Percentiles rank a stretch among this genome's conserved stretches.
These are phyloP conservation scores for Barnettozyma botsteinii DNA, from an alignment of 805 yeast genomes.

Conservation along the genomic window DNA sequence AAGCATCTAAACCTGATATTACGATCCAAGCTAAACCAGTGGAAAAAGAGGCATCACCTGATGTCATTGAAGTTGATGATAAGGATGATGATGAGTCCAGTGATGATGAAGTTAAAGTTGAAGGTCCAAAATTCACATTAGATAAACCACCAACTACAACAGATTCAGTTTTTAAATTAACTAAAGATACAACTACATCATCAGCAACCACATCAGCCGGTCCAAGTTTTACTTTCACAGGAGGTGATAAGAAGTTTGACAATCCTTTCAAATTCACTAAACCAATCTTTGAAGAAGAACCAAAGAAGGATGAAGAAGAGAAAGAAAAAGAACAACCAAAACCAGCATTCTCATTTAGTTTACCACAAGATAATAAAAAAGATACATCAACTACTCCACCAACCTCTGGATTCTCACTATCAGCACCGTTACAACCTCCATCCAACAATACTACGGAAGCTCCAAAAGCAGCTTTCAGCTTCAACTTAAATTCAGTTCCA, in stretches of 20 bases:
- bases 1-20: neutral
- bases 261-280: slow-evolving; percentile 30
- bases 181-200: slow-evolving; percentile 19
- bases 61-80: slow-evolving; percentile 10
- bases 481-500: slow-evolving; percentile 2
- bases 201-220: slow-evolving; percentile 28
- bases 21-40: neutral
- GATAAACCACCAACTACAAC: slow-evolving; percentile 42
- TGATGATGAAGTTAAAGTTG: slow-evolving; percentile 57
- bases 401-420: slow-evolving; percentile 26
- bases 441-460: slow-evolving; percentile 2
- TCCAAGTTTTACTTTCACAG: slow-evolving; percentile 36
- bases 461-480: slow-evolving; percentile 3
- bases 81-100: slow-evolving; percentile 31
- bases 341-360: slow-evolving; percentile 6
- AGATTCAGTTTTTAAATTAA: slow-evolving; percentile 45
- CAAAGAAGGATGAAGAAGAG: slow-evolving; percentile 7
- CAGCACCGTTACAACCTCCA: slow-evolving; percentile 6
- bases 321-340: slow-evolving; percentile 6
- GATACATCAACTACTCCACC: slow-evolving; percentile 4
- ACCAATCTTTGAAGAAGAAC: slow-evolving; percentile 4
- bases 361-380: neutral
- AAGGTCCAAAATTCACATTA: slow-evolving; percentile 65
- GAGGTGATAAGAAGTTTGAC: slow-evolving; percentile 25
- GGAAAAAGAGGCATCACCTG: slow-evolving; percentile 9